Evolutionary conservation across 371 early-diverging fungal species (phyloP).

Genomic region (Chytridiales sp.): DNA sequence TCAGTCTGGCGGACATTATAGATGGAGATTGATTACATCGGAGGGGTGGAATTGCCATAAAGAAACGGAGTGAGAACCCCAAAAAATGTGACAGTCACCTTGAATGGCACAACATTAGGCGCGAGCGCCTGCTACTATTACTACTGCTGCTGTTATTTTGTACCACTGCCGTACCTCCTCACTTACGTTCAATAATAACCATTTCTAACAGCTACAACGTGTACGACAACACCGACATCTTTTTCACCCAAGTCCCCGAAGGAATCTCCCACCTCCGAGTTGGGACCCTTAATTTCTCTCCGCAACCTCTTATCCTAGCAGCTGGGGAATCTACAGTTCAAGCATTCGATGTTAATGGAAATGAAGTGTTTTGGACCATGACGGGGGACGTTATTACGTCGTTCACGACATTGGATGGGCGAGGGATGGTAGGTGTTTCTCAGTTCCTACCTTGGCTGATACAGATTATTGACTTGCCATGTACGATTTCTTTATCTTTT

Average conservation of each 20-base stretch:
- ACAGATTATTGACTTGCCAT: too few species aligned
- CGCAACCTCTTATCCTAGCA: not conserved
- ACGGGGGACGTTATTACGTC: constrained; percentile 16
- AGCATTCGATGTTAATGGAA: constrained; percentile 21
- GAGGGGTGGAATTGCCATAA: too few species aligned
- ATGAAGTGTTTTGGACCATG: constrained; percentile 28
- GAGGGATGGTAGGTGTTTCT: too few species aligned
- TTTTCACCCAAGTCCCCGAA: constrained; percentile 6
- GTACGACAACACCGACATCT: constrained; percentile 2
- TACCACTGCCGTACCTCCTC: too few species aligned
- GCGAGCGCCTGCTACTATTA: too few species aligned
- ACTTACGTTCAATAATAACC: too few species aligned
- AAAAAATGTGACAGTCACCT: too few species aligned
- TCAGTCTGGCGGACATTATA: not conserved
- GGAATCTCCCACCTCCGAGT: constrained; percentile 5
- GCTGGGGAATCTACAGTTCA: constrained; percentile 1
- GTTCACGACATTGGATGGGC: not conserved
- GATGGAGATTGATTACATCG: not conserved
- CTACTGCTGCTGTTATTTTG: too few species aligned
- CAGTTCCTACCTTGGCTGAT: too few species aligned
- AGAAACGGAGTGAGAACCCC: too few species aligned
- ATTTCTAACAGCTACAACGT: constrained; percentile 20
- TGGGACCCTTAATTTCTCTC: not conserved
- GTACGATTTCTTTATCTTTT: too few species aligned
- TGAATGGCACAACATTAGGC: too few species aligned